Base-by-base conservation (phyloP, 2,329 filamentous ascomycete species). In the Penicillium paneum region DNA sequence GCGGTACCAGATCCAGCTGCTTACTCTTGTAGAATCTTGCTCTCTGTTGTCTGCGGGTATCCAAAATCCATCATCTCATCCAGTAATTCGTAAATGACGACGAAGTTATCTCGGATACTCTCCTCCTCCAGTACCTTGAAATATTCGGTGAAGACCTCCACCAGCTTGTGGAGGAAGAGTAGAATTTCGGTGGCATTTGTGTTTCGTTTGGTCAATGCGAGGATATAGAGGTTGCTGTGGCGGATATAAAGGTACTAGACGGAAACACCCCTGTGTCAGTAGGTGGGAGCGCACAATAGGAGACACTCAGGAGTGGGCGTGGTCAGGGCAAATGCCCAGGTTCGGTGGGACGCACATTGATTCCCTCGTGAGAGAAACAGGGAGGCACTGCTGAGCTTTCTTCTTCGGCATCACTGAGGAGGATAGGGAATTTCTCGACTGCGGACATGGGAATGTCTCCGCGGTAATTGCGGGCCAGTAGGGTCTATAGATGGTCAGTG, bases 51-150 rank as follows among this genome's bases (percentile, higher is more conserved):
- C 75, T 99, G 94, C 6, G 94, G 94, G 74, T 99, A 97, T 60
- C 94, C 94, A 80, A 99, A 99, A 77, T 99, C 94, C 94, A 99
- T 99, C 94, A 99, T 99, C 80, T 99, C 94, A 71, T 99, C 94
- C 60, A 99, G 84, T 58, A 99, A 78, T 77, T 99, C 94, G 81
- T 99, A 99, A 70, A 99, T 99, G 71, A 99, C 87, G 74, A 99
- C 94, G 72, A 99, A 99, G 79, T 99, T 99, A 80, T 99, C 94
- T 66, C 94, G 86, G 73, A 99, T 99, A 67, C 91, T 96, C 77
- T 99, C 94, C 75, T 99, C 94, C 76, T 99, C 94, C 56, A 99
- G 83, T 61, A 95, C 93, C 76, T 99, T 99, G 83, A 99, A 99
- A 80, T 99, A 99, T 77, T 99, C 94, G 56, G 94, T 99, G 73